phyloP scores from a whole-genome alignment of 805 yeast species.

The Candida pini region DNA sequence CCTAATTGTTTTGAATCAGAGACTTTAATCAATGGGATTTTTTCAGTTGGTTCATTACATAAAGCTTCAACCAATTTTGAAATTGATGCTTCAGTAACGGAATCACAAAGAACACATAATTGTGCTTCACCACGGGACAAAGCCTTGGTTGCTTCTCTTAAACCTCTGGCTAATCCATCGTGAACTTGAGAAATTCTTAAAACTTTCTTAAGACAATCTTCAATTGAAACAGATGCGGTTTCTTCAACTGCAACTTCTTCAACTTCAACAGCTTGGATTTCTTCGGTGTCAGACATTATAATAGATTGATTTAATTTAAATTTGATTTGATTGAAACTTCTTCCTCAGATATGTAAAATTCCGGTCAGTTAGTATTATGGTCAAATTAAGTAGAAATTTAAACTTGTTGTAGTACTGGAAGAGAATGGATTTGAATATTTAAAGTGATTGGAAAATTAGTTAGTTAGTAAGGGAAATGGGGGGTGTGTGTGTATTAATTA shows the following conservation, averaged over 20 bases:
- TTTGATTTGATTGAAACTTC: slow-evolving; percentile 25
- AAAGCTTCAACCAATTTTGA: slow-evolving; percentile 98
- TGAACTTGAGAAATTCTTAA: slow-evolving; percentile 96
- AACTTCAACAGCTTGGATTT: slow-evolving; percentile 73
- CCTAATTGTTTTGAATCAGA: slow-evolving; percentile 99
- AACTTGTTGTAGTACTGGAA: no score
- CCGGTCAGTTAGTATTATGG: slow-evolving; percentile 38
- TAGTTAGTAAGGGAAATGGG: no score
- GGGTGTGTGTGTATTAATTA: no score
- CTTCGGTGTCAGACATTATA: slow-evolving; percentile 89
- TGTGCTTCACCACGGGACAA: slow-evolving; percentile 96
- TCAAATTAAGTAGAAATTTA: no score
- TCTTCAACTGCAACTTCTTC: slow-evolving; percentile 74
- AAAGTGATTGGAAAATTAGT: background rate
- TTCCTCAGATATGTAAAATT: slow-evolving; percentile 33
- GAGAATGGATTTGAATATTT: background rate
- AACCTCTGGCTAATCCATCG: slow-evolving; percentile 99
- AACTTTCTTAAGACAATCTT: slow-evolving; percentile 97
- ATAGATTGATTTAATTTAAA: slow-evolving; percentile 1
- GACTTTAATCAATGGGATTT: slow-evolving; percentile 97
- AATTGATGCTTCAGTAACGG: slow-evolving; percentile 97
- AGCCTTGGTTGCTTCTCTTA: slow-evolving; percentile 99
- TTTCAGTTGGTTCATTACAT: slow-evolving; percentile 95
- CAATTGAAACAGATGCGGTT: slow-evolving; percentile 87
- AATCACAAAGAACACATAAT: slow-evolving; percentile 94